A percentile compares a stretch with the other conserved stretches of the same genome.
Evolutionary conservation across 352 stramenopile genomes (phyloP).

Genomic region (Pythium periplocum): DNA sequence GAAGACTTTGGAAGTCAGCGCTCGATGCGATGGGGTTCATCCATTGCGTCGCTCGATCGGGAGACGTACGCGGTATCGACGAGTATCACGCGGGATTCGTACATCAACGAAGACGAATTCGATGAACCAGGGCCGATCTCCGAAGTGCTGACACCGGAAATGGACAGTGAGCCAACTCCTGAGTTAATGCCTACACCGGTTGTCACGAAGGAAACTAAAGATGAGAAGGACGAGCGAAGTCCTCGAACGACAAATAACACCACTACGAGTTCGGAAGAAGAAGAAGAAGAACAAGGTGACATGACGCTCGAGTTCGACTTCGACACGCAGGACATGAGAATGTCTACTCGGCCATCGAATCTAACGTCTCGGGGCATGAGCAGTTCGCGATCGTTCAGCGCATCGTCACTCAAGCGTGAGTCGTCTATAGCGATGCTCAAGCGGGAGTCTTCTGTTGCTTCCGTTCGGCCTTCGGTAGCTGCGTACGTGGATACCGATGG

Average conservation of each 20-base stretch:
- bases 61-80: too few species aligned
- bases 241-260: constrained; percentile 21
- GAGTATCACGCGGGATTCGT: too few species aligned
- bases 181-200: too few species aligned
- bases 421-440: constrained; percentile 4
- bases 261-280: constrained; percentile 12
- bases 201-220: neutral
- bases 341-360: constrained; percentile 11
- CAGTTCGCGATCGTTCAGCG: neutral
- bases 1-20: too few species aligned
- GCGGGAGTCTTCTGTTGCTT: neutral
- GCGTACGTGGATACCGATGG: constrained; percentile 3
- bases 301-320: constrained; percentile 25
- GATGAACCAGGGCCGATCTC: too few species aligned
- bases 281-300: neutral
- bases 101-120: too few species aligned
- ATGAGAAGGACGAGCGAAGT: constrained; percentile 15
- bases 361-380: constrained; percentile 13
- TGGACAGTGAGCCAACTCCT: too few species aligned
- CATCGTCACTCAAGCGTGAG: neutral
- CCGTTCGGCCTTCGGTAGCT: too few species aligned
- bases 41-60: too few species aligned
- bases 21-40: too few species aligned
- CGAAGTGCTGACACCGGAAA: too few species aligned
- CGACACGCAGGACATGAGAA: constrained; percentile 15